phyloP scores from a whole-genome alignment of 768 basidiomycete species.

The Mycena vitilis region DNA sequence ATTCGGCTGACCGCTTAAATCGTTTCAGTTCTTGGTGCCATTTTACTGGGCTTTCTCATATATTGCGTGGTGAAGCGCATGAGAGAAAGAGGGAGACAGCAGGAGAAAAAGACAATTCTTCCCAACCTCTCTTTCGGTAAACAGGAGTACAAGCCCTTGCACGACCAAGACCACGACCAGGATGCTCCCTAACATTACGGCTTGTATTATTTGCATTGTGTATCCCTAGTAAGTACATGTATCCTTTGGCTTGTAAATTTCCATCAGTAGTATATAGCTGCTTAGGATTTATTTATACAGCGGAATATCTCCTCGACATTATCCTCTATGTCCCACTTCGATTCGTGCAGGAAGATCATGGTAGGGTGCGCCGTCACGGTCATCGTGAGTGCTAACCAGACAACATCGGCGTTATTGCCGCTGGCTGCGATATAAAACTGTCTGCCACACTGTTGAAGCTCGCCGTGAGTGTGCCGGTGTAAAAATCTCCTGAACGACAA shows the following conservation, averaged over 20 bases:
- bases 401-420: conserved; percentile 77
- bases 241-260: background rate
- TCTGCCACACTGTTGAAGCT: conserved; percentile 76
- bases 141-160: conserved; percentile 23
- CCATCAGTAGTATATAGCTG: background rate
- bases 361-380: conserved; percentile 58
- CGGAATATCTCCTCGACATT: conserved; percentile 54
- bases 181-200: background rate
- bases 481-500: conserved; percentile 84
- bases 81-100: conserved; percentile 7
- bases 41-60: conserved; percentile 20
- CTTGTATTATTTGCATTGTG: background rate
- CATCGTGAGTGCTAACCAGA: conserved; percentile 81
- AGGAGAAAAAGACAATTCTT: conserved; percentile 8
- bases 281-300: conserved; percentile 11
- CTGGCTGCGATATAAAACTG: conserved; percentile 72
- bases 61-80: conserved; percentile 6
- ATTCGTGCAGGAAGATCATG: conserved; percentile 63
- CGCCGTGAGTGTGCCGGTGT: conserved; percentile 71
- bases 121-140: conserved; percentile 23
- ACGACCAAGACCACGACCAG: conserved; percentile 1
- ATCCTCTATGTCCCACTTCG: conserved; percentile 71
- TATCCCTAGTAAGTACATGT: conserved; percentile 4
- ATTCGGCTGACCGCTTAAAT: background rate
- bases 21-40: conserved; percentile 14